A percentile compares a stretch with the other conserved stretches of the same genome.
Conservation (phyloP, 768 basidiomycete species). For the Cystofilobasidium ferigula region DNA sequence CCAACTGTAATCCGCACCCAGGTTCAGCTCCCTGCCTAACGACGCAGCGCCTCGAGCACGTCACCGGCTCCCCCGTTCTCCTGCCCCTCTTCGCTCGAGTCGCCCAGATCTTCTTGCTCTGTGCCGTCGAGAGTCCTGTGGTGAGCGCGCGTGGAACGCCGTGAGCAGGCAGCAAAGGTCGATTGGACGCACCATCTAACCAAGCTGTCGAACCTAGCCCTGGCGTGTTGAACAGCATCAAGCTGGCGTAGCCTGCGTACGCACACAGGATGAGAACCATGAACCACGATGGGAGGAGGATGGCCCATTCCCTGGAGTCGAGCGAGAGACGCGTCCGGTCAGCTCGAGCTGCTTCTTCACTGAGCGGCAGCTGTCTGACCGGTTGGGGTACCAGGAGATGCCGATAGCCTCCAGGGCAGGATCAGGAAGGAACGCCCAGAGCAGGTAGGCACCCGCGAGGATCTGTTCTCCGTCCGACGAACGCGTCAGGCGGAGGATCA, state of each 20-base stretch:
- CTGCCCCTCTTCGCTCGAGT: neutral
- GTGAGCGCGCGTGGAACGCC: neutral
- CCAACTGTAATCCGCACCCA: too few relatives aligned
- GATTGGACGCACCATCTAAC: neutral
- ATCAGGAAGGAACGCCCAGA: conserved; percentile 34
- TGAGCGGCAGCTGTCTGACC: conserved; percentile 25
- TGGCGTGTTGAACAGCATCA: conserved; percentile 34
- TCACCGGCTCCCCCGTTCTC: neutral
- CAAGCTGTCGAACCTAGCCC: conserved; percentile 27
- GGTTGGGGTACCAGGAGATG: conserved; percentile 36
- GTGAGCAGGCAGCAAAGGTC: neutral
- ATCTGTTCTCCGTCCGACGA: neutral
- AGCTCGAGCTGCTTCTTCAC: too few relatives aligned
- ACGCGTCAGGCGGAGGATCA: neutral
- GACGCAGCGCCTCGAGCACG: neutral
- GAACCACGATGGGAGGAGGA: conserved; percentile 34
- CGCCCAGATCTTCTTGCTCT: too few relatives aligned
- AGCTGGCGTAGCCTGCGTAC: conserved; percentile 32
- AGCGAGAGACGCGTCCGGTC: neutral
- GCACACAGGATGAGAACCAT: conserved; percentile 36
- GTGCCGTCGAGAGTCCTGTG: neutral
- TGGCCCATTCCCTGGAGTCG: conserved; percentile 34
- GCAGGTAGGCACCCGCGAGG: conserved; percentile 27
- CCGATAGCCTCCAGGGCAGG: conserved; percentile 27
- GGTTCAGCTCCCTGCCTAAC: neutral